Evolutionary conservation across 2,329 filamentous ascomycete genomes (phyloP).

Genomic region (Epichloe typhina): DNA sequence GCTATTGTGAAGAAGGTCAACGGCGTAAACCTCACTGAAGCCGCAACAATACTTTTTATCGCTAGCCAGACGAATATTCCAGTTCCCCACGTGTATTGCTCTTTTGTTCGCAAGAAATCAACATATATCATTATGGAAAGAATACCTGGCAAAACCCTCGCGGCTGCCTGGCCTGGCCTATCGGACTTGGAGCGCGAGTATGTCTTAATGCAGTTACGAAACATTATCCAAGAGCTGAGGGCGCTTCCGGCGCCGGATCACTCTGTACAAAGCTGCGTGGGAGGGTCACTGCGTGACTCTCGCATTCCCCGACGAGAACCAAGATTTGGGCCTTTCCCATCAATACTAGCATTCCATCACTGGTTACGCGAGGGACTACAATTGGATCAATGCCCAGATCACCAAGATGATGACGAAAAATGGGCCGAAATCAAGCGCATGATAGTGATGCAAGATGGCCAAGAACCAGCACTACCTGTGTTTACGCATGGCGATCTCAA

Average conservation of each 20-base stretch:
- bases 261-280: conserved; percentile 13
- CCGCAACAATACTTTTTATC: conserved; percentile 11
- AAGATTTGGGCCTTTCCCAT: conserved; percentile 19
- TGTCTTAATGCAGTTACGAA: conserved; percentile 12
- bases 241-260: conserved; percentile 9
- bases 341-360: conserved; percentile 18
- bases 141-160: conserved; percentile 13
- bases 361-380: conserved; percentile 17
- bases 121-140: conserved; percentile 34
- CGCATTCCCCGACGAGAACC: conserved; percentile 11
- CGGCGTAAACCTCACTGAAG: conserved; percentile 8
- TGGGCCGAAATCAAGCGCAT: conserved; percentile 20
- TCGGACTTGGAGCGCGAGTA: conserved; percentile 4
- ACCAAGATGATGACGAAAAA: conserved; percentile 9
- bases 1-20: not conserved
- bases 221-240: conserved; percentile 13
- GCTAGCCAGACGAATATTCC: conserved; percentile 11
- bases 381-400: conserved; percentile 9
- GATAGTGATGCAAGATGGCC: conserved; percentile 20
- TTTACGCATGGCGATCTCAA: conserved; percentile 36
- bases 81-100: conserved; percentile 10
- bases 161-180: conserved; percentile 7
- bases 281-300: conserved; percentile 16
- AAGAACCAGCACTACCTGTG: conserved; percentile 20
- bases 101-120: conserved; percentile 23